Evolutionary conservation across 306 rosid species (phyloP).

Genomic region (Trifolium pratense): DNA sequence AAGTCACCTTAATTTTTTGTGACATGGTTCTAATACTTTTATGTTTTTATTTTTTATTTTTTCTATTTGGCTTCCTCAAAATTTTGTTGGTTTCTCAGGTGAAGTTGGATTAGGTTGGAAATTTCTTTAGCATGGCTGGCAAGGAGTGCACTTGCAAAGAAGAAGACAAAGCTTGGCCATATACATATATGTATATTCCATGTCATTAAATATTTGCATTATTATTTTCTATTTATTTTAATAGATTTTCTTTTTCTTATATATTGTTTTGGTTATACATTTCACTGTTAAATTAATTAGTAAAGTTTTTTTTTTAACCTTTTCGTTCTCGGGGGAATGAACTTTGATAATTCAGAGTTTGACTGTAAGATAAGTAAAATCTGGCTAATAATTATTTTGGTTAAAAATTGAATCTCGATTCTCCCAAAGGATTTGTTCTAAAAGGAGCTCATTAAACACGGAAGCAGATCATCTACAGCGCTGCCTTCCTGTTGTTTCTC

Average conservation of each 20-base stretch:
- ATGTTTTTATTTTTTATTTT: neutral
- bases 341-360: too few relatives aligned
- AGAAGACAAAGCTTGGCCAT: conserved; percentile 18
- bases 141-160: conserved; percentile 48
- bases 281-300: neutral
- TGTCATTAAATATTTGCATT: neutral
- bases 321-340: too few relatives aligned
- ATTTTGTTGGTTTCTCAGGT: conserved; percentile 46
- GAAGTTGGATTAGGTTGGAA: conserved; percentile 58
- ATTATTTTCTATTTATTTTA: neutral
- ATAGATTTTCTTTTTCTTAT: neutral
- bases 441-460: too few relatives aligned
- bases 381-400: too few relatives aligned
- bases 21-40: neutral
- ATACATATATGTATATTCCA: neutral
- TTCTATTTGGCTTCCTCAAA: conserved; percentile 4
- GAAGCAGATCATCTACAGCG: too few relatives aligned
- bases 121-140: conserved; percentile 36
- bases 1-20: neutral
- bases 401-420: too few relatives aligned
- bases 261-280: neutral
- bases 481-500: too few relatives aligned
- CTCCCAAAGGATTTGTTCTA: too few relatives aligned
- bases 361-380: too few relatives aligned
- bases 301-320: too few relatives aligned